Conservation (phyloP, 345 rosid species). For the Angophora floribunda region DNA sequence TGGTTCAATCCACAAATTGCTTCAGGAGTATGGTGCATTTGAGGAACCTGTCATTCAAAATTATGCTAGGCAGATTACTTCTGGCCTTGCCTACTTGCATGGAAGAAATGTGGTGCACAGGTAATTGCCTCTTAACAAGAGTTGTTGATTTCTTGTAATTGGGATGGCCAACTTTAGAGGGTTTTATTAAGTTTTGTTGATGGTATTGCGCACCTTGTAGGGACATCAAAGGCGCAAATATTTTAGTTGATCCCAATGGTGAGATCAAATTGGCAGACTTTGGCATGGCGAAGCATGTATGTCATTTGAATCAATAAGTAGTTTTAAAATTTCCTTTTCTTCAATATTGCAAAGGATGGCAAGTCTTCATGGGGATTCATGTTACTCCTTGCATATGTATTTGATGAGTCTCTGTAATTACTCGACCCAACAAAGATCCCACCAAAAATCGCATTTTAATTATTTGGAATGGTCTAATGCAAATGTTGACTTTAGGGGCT, state of each 20-base stretch:
- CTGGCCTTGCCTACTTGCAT: constrained; percentile 87
- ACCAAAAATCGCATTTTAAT: background rate
- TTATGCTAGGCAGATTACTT: constrained; percentile 80
- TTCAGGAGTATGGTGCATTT: constrained; percentile 89
- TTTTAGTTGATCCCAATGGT: constrained; percentile 90
- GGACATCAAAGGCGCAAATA: constrained; percentile 97
- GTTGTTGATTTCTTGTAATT: background rate
- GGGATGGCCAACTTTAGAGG: background rate
- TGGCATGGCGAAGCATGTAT: constrained; percentile 99
- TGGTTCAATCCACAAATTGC: constrained; percentile 93
- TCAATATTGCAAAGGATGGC: background rate
- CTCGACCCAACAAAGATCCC: background rate
- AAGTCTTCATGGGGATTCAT: background rate
- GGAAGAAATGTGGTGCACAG: constrained; percentile 92
- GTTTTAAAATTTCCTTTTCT: background rate
- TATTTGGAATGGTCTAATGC: background rate
- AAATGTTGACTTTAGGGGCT: background rate
- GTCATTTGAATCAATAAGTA: background rate
- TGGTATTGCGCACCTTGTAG: constrained; percentile 23
- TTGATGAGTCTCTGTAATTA: background rate
- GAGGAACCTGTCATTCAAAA: constrained; percentile 91
- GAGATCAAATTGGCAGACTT: constrained; percentile 94
- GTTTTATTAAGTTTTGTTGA: background rate
- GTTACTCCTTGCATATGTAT: background rate
- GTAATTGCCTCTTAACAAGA: constrained; percentile 17